Base-by-base conservation (phyloP, 2,329 filamentous ascomycete genomes). In the Lasiodiplodia hormozganensis region DNA sequence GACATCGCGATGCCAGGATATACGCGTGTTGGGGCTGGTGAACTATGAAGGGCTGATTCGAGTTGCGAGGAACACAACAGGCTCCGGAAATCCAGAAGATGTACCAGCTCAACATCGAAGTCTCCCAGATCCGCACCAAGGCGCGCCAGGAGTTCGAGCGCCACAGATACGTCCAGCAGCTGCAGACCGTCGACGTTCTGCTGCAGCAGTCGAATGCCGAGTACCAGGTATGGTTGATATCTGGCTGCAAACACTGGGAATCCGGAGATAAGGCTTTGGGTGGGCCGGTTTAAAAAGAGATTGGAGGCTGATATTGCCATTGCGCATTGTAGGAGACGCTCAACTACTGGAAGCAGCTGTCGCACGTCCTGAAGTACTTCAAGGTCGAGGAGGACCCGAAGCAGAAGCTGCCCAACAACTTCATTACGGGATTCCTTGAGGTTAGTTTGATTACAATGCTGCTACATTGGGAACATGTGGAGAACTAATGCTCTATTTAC, bases 311-410 rank as follows among this genome's bases (percentile, higher is more conserved):
- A 69, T 51, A 25, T 8, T 47, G 58, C 25, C 16, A 23, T 64
- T 64, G 60, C n/a, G 54, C 56, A 47, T 54, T 31, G 49, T 74
- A 97, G 94, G 96, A 99, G 87, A 99, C 92, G 66, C 89, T 99
- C 86, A 99, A 99, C 85, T 99, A 92, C 87, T 99, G 96, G 96
- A 97, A 97, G 84, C 96, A 99, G 83, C 87, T 94, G 71, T 92
- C 92, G 72, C 96, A 99, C 81, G 88, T 99, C 74, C 93, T 99
- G 88, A 94, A 96, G 76, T 99, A 97, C 83, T 99, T 98, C 87
- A 90, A 94, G 79, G 87, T 90, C 75, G 94, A 98, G 81, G 94
- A 98, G 81, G 93, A 89, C 80, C 91, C 85, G 80, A 93, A 85
- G 73, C 85, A 88, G 74, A 89, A 88, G 79, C 83, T 97, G 82